Evolutionary conservation across 352 stramenopile species (phyloP).

Genomic region (Phytopythium cucurbitacearum): DNA sequence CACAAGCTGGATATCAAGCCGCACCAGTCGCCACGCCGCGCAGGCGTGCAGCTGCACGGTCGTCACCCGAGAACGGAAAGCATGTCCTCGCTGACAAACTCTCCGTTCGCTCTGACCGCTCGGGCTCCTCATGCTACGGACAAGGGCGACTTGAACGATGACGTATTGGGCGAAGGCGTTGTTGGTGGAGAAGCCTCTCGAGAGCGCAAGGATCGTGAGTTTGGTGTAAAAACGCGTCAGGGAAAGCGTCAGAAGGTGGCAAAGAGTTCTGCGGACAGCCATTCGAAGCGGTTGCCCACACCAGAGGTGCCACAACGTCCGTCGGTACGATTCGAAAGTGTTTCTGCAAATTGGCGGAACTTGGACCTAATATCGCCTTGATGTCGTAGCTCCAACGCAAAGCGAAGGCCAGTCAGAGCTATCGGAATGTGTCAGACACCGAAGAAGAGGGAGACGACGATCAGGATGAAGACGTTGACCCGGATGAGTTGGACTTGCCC

Average conservation of each 20-base stretch:
- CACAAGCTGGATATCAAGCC: slow-evolving; percentile 74
- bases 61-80: slow-evolving; percentile 8
- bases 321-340: slow-evolving; percentile 6
- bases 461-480: slow-evolving; percentile 33
- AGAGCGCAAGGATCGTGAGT: background rate
- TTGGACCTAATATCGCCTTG: background rate
- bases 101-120: slow-evolving; percentile 23
- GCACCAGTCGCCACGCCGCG: slow-evolving; percentile 63
- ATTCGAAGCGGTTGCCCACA: too few relatives aligned
- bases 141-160: slow-evolving; percentile 14
- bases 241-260: slow-evolving; percentile 8
- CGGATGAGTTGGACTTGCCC: slow-evolving; percentile 41
- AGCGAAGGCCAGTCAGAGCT: slow-evolving; percentile 40
- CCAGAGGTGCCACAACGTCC: slow-evolving; percentile 10
- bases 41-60: slow-evolving; percentile 25
- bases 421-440: slow-evolving; percentile 25
- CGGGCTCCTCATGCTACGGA: slow-evolving; percentile 12
- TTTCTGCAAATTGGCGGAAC: background rate
- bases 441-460: slow-evolving; percentile 34
- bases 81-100: slow-evolving; percentile 8
- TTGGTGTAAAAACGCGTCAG: background rate
- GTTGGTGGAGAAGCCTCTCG: background rate
- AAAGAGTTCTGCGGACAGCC: background rate
- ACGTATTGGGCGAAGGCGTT: slow-evolving; percentile 1
- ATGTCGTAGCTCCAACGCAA: slow-evolving; percentile 32